Conservation (phyloP, 2,329 filamentous ascomycete genomes). For the Sarocladium brachiariae region DNA sequence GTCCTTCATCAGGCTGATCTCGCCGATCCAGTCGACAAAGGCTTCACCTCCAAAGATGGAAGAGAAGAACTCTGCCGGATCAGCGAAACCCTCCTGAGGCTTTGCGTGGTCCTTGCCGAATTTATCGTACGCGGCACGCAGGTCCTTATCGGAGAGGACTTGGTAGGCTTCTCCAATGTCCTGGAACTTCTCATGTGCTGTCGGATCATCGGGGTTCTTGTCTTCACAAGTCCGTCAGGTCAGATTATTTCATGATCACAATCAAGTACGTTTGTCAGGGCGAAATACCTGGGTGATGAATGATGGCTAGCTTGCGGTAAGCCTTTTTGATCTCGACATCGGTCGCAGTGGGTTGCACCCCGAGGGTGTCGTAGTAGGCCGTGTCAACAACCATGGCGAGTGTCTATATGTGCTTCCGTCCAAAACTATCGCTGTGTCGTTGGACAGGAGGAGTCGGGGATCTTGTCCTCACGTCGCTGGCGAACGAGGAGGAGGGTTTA, state of each 20-base stretch:
- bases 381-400: slow-evolving; percentile 78
- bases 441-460: neutral
- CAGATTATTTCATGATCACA: neutral
- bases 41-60: slow-evolving; percentile 98
- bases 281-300: slow-evolving; percentile 72
- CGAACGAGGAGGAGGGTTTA: neutral
- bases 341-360: slow-evolving; percentile 76
- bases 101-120: slow-evolving; percentile 93
- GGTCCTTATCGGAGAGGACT: slow-evolving; percentile 79
- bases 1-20: slow-evolving; percentile 98
- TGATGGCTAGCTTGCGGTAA: slow-evolving; percentile 89
- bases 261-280: neutral
- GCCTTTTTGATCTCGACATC: slow-evolving; percentile 96
- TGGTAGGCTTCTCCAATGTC: slow-evolving; percentile 68
- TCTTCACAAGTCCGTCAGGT: slow-evolving; percentile 43
- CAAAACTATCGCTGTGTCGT: neutral
- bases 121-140: slow-evolving; percentile 92
- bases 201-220: slow-evolving; percentile 96
- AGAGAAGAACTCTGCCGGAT: slow-evolving; percentile 95
- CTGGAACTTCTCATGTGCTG: slow-evolving; percentile 91
- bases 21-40: slow-evolving; percentile 93
- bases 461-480: neutral
- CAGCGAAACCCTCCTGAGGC: slow-evolving; percentile 86
- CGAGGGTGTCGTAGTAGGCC: slow-evolving; percentile 79
- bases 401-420: neutral